These are phyloP conservation scores for Leccinum imitatum DNA, from an alignment of 768 basidiomycete genomes.

Conservation along the genomic window DNA sequence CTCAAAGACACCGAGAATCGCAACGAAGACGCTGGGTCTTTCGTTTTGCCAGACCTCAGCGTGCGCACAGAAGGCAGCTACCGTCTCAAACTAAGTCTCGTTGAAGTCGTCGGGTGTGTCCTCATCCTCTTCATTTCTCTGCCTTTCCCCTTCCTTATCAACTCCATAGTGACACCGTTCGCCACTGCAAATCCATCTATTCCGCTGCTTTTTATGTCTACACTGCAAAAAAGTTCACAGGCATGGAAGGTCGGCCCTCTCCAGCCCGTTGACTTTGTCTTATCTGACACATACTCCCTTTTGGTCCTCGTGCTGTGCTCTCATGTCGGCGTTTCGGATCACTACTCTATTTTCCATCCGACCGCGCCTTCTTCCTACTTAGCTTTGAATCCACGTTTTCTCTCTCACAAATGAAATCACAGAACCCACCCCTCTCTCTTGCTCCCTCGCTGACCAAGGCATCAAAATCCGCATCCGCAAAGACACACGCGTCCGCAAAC, in stretches of 20 bases:
- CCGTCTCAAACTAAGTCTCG: constrained; percentile 65
- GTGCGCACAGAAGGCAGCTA: constrained; percentile 47
- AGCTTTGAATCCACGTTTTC: neutral
- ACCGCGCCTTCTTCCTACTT: constrained; percentile 6
- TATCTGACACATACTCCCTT: constrained; percentile 19
- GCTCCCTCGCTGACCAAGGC: constrained; percentile 91
- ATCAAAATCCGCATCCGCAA: constrained; percentile 95
- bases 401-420: neutral
- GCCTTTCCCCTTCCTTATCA: constrained; percentile 1
- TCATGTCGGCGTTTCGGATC: constrained; percentile 18
- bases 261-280: constrained; percentile 9
- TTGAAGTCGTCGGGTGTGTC: constrained; percentile 89
- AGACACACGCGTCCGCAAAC: constrained; percentile 82
- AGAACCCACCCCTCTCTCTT: constrained; percentile 90
- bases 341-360: constrained; percentile 17
- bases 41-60: no score
- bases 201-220: constrained; percentile 92
- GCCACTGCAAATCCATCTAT: constrained; percentile 87
- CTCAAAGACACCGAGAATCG: no score
- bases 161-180: constrained; percentile 67
- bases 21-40: no score
- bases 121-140: neutral
- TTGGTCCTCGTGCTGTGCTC: constrained; percentile 14
- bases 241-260: constrained; percentile 77
- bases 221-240: constrained; percentile 94